phyloP scores from a whole-genome alignment of 2,329 filamentous ascomycete genomes.

The Neurospora crassa region DNA sequence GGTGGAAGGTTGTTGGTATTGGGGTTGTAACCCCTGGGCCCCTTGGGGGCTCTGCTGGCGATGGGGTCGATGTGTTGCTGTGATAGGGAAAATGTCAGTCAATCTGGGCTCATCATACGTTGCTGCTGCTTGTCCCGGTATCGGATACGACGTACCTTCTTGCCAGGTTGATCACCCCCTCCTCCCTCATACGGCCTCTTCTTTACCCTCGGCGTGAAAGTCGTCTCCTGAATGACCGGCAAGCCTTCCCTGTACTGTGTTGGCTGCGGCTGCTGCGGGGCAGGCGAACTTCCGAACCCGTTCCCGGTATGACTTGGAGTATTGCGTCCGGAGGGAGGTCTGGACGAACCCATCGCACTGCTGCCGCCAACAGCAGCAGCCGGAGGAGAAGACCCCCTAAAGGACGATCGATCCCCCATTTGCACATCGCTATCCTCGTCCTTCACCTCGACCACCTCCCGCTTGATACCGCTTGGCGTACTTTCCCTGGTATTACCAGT shows the following conservation, averaged over 20 bases:
- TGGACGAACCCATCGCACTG: slow-evolving; percentile 2
- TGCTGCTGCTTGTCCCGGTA: background rate
- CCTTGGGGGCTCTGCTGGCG: background rate
- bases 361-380: background rate
- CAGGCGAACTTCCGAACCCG: slow-evolving; percentile 11
- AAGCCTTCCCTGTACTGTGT: slow-evolving; percentile 12
- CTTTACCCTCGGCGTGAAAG: slow-evolving; percentile 23
- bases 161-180: slow-evolving; percentile 16
- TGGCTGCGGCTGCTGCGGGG: slow-evolving; percentile 21
- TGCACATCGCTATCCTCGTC: slow-evolving; percentile 17
- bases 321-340: background rate
- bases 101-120: background rate
- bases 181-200: slow-evolving; percentile 35
- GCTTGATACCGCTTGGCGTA: background rate
- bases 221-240: slow-evolving; percentile 32
- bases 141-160: slow-evolving; percentile 10
- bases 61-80: background rate
- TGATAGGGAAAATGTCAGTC: background rate
- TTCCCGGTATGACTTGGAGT: background rate
- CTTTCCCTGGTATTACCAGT: background rate
- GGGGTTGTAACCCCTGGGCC: background rate
- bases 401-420: slow-evolving; percentile 16
- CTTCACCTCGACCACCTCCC: slow-evolving; percentile 1
- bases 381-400: slow-evolving; percentile 2
- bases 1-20: slow-evolving; percentile 2